A percentile compares a stretch with the other conserved stretches of the same genome.
Conservation (phyloP, 495 filamentous ascomycete genomes). For the Penicillium subrubescens region DNA sequence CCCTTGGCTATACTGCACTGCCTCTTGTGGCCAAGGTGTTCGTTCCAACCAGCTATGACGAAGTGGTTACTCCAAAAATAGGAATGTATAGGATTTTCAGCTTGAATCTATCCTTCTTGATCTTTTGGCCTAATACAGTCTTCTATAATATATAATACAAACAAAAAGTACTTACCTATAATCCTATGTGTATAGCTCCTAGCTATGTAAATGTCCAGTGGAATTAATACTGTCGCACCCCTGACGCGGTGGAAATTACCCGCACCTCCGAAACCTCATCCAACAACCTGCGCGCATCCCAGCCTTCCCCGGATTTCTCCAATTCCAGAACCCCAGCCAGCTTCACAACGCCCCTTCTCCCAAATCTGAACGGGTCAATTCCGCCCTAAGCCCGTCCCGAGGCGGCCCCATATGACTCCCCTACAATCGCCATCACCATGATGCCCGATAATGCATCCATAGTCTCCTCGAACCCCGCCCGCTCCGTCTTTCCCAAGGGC, state of each 20-base stretch:
- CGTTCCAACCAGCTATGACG: background rate
- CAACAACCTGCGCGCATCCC: conserved; percentile 7
- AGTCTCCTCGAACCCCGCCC: conserved; percentile 39
- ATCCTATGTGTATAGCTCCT: background rate
- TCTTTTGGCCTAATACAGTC: no score
- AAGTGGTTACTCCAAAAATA: background rate
- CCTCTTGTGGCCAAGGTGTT: conserved; percentile 15
- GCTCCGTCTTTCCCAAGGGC: conserved; percentile 74
- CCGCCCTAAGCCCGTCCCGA: conserved; percentile 2
- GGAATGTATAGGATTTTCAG: no score
- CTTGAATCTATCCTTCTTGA: no score
- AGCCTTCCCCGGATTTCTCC: conserved; percentile 33
- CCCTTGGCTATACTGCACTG: background rate
- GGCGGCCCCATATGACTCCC: conserved; percentile 21
- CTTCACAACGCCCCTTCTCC: background rate
- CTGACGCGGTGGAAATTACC: conserved; percentile 6
- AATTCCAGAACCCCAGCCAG: background rate
- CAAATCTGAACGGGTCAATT: conserved; percentile 3
- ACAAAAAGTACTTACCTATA: background rate
- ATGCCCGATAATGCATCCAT: conserved; percentile 48
- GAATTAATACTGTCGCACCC: background rate
- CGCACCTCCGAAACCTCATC: conserved; percentile 5
- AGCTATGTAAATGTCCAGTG: background rate
- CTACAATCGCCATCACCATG: conserved; percentile 19
- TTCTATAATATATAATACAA: no score